These are phyloP conservation scores for Penicillium hordei DNA, from an alignment of 2,329 filamentous ascomycete genomes.

Conservation along the genomic window DNA sequence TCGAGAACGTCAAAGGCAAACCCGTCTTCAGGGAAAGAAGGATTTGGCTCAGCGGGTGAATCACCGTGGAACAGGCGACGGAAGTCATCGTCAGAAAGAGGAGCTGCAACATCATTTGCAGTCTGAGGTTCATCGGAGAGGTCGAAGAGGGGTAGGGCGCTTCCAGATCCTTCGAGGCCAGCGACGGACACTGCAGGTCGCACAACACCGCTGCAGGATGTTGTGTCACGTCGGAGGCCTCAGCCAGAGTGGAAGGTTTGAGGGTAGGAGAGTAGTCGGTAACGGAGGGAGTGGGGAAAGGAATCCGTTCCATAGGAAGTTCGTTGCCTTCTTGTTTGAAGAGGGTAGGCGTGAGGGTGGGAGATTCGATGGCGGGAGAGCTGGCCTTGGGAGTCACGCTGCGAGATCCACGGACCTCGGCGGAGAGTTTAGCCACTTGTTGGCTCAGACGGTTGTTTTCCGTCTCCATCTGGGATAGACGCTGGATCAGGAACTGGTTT, in stretches of 20 bases:
- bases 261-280: conserved; percentile 43
- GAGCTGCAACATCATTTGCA: conserved; percentile 62
- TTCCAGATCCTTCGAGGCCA: conserved; percentile 54
- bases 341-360: conserved; percentile 42
- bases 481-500: conserved; percentile 68
- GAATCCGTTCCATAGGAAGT: conserved; percentile 41
- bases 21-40: conserved; percentile 73
- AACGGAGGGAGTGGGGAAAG: conserved; percentile 41
- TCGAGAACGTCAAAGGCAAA: conserved; percentile 69
- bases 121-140: conserved; percentile 47
- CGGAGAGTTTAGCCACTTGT: conserved; percentile 52
- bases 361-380: conserved; percentile 36
- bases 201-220: conserved; percentile 99
- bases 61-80: conserved; percentile 59
- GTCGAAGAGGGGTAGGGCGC: conserved; percentile 44
- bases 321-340: conserved; percentile 49
- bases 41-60: conserved; percentile 68
- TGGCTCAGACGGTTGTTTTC: conserved; percentile 52
- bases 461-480: conserved; percentile 60
- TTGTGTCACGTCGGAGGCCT: conserved; percentile 93
- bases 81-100: conserved; percentile 70
- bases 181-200: conserved; percentile 99
- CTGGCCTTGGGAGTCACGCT: conserved; percentile 41
- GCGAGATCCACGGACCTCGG: conserved; percentile 46
- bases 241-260: conserved; percentile 47